Base-by-base conservation (phyloP, 2,329 filamentous ascomycete genomes). In the Monilinia laxa region DNA sequence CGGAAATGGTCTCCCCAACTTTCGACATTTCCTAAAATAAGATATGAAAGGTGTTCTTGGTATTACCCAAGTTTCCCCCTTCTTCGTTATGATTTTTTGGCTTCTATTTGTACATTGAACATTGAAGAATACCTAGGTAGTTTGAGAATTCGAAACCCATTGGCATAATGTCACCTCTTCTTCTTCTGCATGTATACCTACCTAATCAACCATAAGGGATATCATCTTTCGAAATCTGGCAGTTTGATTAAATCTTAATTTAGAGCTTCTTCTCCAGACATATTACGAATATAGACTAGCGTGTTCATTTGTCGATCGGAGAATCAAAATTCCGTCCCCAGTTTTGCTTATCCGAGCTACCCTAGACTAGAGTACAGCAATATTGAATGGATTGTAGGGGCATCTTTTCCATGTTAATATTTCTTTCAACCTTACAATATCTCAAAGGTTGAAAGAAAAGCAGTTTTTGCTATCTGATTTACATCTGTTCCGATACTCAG, bases 1-100 rank as follows among this genome's bases (percentile, higher is more conserved):
- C 64, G 31, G 64, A 66, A 47, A 66, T 66, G 20, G 64, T 66
- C 58, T 66, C 64, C 64, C 64, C 64, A 35, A 66, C 64, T 66
- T 66, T 66, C 47, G 64, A 66, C 64, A 66, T 66, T 54, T 66
- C 64, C 64, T 47, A 20, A 40, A 62, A 38, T 62, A 60, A 49
- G 40, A 62, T 47, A 53, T 60, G 57, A 66, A 38, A 53, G 64
- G 47, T 66, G 49, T 66, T 45, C 64, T 58, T 65, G 54, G 40
- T 49, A 18, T 45, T 38, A 49, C 31, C 38, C 57, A 65, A 53
- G 31, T 45, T 28, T 25, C 35, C 23, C 56, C 56, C 63, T 60
- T 51, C 51, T 54, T 40, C 38, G 52, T 64, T 64, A 47, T 64
- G 31, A 51, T 51, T 51, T 20, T 62, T 20, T 60, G 28, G 12